Evolutionary conservation across 2,329 filamentous ascomycete species (phyloP).

Genomic region (Thielaviopsis punctulata): DNA sequence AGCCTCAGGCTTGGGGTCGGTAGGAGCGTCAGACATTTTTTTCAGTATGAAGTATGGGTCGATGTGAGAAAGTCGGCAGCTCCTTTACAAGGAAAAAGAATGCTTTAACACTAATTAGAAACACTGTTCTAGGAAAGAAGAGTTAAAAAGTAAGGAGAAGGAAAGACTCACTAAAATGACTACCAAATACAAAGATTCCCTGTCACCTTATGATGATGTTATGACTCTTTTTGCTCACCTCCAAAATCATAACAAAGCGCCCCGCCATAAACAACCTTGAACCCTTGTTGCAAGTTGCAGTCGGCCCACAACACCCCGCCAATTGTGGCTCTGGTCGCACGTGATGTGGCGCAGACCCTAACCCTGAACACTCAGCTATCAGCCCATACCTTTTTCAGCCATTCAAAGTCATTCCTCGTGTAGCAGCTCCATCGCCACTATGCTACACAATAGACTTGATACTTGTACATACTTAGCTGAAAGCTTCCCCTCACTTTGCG

Average conservation of each 20-base stretch:
- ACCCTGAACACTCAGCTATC: too few relatives aligned
- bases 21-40: conserved; percentile 22
- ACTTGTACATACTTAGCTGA: not conserved
- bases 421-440: too few relatives aligned
- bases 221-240: conserved; percentile 1
- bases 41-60: not conserved
- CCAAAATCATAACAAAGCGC: not conserved
- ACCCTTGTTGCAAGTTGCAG: conserved; percentile 3
- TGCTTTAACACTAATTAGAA: not conserved
- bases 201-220: not conserved
- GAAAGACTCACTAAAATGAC: not conserved
- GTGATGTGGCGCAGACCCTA: conserved; percentile 4
- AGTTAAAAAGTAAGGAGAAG: not conserved
- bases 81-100: not conserved
- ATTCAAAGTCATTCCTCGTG: too few relatives aligned
- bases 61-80: not conserved
- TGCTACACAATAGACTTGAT: not conserved
- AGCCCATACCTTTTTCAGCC: not conserved
- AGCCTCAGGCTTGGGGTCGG: conserved; percentile 14
- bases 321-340: not conserved
- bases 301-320: not conserved
- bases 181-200: not conserved
- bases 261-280: conserved; percentile 1
- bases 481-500: not conserved
- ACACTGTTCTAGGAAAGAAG: not conserved